Evolutionary conservation across 140 eudicot genomes (phyloP).

Genomic region (Oenanthe javanica): DNA sequence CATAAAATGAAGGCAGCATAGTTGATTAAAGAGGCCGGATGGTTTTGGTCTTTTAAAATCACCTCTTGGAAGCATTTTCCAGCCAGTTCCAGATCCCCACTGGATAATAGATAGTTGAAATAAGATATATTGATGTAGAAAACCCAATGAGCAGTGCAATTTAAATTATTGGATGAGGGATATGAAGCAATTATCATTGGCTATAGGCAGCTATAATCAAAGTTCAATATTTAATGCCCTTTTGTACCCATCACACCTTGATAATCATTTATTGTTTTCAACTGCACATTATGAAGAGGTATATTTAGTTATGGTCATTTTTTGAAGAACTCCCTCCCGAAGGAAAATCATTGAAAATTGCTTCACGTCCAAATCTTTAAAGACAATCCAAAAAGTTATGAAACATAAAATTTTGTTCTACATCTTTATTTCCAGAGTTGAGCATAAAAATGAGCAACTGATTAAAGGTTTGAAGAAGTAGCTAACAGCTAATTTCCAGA

Average conservation of each 20-base stretch:
- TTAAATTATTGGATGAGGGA: not conserved
- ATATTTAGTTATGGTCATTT: not conserved
- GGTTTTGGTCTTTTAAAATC: conserved; percentile 81
- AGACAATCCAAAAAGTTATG: not conserved
- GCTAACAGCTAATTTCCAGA: not conserved
- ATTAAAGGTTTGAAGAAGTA: not conserved
- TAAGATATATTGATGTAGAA: not conserved
- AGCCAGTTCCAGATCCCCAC: conserved; percentile 85
- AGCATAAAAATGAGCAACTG: not conserved
- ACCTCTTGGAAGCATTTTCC: conserved; percentile 81
- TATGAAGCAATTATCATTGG: not conserved
- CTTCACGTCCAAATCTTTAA: not conserved
- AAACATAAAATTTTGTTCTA: no score
- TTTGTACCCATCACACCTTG: not conserved
- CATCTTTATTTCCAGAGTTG: not conserved
- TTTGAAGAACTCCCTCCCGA: not conserved
- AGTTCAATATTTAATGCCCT: not conserved
- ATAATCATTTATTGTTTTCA: not conserved
- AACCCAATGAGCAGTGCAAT: not conserved
- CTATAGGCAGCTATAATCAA: not conserved
- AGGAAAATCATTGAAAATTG: not conserved
- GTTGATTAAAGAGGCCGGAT: conserved; percentile 76
- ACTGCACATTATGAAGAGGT: not conserved
- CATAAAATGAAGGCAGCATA: conserved; percentile 83
- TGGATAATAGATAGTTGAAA: conserved; percentile 26